Base-by-base conservation (phyloP, 495 filamentous ascomycete species). In the Thermochaetoides thermophila region DNA sequence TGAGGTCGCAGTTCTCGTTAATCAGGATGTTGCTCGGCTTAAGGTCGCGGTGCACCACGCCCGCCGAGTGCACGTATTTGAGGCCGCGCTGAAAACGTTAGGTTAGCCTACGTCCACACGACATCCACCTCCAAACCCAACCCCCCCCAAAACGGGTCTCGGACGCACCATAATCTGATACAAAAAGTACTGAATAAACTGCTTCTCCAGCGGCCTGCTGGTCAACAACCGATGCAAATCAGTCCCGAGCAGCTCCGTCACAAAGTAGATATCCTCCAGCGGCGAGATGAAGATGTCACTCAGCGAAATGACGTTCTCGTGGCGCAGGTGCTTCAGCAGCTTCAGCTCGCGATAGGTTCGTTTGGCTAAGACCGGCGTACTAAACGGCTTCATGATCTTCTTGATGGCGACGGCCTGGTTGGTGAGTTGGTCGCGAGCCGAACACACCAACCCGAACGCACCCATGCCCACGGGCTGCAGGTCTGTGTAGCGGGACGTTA, bases 351-450 rank as follows among this genome's bases (percentile, higher is more conserved):
- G 79, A 52, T 97, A 97, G 17, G 89, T 97, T 50, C 89, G 68
- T 68, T 97, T 97, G 14, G 89, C 89, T 25, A 97, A 63, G 27
- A 97, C 89, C 5, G 89, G 89, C 8, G 89, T 97, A 67, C 84
- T 93, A 63, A 97, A 97, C 5, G 89, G 89, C 68, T 97, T 97
- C 91, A 97, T 96, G 51, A 97, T 97, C 69, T 97, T 97, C 73
- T 97, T 97, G 47, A 97, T 84, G 19, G 89, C 89, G 37, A 97
- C 89, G 51, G 82, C 82, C 53, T 93, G 84, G 47, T 67, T 76
- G 32, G 91, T 96, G 54, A 97, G 84, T 68, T 95, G 84, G 55
- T 97, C 89, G 61, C 80, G 87, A 37, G 89, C 89, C 28, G 89
- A 97, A 89, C 89, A 97, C 48, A 97, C 89, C 31, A 97, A 68